Conservation (phyloP, 805 yeast genomes). For the Candida golubevii region DNA sequence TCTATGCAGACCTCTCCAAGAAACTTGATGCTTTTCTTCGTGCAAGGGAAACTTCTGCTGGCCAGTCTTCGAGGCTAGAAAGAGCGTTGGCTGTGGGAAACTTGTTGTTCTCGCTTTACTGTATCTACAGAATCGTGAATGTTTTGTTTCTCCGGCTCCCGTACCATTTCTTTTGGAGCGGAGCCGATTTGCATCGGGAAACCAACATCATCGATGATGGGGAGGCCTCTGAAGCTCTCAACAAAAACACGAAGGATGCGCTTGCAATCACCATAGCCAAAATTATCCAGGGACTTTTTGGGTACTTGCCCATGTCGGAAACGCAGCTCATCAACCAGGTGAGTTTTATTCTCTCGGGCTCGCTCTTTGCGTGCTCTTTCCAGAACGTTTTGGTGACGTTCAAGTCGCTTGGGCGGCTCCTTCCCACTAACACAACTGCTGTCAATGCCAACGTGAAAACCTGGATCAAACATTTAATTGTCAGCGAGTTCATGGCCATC, state of each 20-base stretch:
- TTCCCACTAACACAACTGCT: constrained; percentile 22
- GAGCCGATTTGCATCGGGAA: constrained; percentile 8
- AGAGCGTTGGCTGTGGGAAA: constrained; percentile 13
- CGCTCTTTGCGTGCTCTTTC: constrained; percentile 57
- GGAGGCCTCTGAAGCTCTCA: constrained; percentile 8
- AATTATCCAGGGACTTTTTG: constrained; percentile 26
- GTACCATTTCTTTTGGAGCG: constrained; percentile 14
- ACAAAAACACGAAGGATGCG: constrained; percentile 36
- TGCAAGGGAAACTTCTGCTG: not conserved
- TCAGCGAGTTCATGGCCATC: constrained; percentile 46
- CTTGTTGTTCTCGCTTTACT: constrained; percentile 40
- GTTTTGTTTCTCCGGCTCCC: constrained; percentile 42
- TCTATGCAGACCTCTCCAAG: constrained; percentile 29
- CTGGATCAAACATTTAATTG: constrained; percentile 36
- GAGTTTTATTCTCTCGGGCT: constrained; percentile 52
- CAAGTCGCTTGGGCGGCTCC: constrained; percentile 41
- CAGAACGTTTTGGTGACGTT: constrained; percentile 62
- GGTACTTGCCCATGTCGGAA: constrained; percentile 28
- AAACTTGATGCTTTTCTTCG: constrained; percentile 10
- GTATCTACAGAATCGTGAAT: constrained; percentile 44
- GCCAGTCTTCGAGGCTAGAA: not conserved
- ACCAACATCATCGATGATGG: constrained; percentile 10
- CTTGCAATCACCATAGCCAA: constrained; percentile 47
- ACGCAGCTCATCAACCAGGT: constrained; percentile 42
- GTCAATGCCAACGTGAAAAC: constrained; percentile 14